Conservation (phyloP, 352 stramenopile genomes). For the Globisporangium barbulae region DNA sequence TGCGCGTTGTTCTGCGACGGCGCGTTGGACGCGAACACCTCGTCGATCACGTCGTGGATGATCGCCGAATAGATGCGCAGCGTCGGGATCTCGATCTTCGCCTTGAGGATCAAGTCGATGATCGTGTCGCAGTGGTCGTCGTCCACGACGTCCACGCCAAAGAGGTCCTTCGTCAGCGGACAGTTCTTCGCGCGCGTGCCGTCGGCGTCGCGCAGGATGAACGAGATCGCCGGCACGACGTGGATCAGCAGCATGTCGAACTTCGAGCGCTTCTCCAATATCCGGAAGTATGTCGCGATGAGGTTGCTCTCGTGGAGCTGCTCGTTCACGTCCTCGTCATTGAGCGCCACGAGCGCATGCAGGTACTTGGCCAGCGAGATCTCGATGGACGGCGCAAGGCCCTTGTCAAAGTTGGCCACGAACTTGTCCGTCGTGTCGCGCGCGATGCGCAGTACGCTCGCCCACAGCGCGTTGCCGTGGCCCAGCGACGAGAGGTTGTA, state of each 20-base stretch:
- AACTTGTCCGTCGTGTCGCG: constrained; percentile 42
- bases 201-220: constrained; percentile 73
- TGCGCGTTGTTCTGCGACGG: constrained; percentile 70
- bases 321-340: constrained; percentile 60
- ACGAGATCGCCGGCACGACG: constrained; percentile 73
- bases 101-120: constrained; percentile 49
- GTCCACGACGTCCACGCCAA: constrained; percentile 36
- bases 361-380: constrained; percentile 83
- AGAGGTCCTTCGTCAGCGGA: constrained; percentile 69
- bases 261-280: constrained; percentile 58
- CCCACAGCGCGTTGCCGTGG: constrained; percentile 55
- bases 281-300: constrained; percentile 62
- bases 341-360: constrained; percentile 68
- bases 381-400: constrained; percentile 68
- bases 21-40: constrained; percentile 56
- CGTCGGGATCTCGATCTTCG: constrained; percentile 59
- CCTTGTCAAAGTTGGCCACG: constrained; percentile 57
- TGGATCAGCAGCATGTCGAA: constrained; percentile 90
- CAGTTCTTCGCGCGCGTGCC: constrained; percentile 60
- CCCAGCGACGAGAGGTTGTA: constrained; percentile 75
- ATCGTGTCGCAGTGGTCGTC: constrained; percentile 46
- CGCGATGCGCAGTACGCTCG: constrained; percentile 43
- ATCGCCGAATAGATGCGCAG: constrained; percentile 76
- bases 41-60: constrained; percentile 74
- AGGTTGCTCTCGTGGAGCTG: constrained; percentile 57